These are phyloP conservation scores for Xylariomycetidae sp. DNA, from an alignment of 2,329 filamentous ascomycete species.

Conservation along the genomic window DNA sequence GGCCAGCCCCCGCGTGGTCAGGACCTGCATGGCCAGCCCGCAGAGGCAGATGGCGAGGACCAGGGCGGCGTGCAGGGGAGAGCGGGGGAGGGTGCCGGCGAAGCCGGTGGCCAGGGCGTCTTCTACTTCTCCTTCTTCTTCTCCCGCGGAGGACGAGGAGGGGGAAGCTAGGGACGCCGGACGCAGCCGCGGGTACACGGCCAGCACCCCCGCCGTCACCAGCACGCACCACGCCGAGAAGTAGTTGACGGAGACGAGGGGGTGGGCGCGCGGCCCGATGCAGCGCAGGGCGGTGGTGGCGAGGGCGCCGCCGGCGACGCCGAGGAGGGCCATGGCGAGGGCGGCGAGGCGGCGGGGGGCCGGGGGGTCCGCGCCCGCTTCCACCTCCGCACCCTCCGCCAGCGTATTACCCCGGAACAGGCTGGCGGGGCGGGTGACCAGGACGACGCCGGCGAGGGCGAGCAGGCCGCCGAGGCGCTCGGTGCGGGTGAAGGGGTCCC, in stretches of 20 bases:
- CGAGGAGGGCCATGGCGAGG: slow-evolving; percentile 65
- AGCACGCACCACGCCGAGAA: slow-evolving; percentile 67
- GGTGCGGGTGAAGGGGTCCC: slow-evolving; percentile 70
- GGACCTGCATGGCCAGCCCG: slow-evolving; percentile 80
- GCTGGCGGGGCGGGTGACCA: slow-evolving; percentile 67
- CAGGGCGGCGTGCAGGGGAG: slow-evolving; percentile 55
- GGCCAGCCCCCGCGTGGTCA: slow-evolving; percentile 71
- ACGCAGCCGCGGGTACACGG: slow-evolving; percentile 36
- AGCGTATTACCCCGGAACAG: slow-evolving; percentile 31
- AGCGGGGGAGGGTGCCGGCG: slow-evolving; percentile 34
- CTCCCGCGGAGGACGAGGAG: too few species aligned
- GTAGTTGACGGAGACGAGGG: slow-evolving; percentile 81
- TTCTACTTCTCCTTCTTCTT: too few species aligned
- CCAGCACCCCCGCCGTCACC: slow-evolving; percentile 58
- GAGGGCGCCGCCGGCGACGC: slow-evolving; percentile 68
- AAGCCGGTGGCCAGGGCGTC: slow-evolving; percentile 30
- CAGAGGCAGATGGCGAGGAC: slow-evolving; percentile 63
- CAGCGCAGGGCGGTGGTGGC: slow-evolving; percentile 72
- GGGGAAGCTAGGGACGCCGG: too few species aligned
- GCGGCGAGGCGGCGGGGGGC: slow-evolving; percentile 50
- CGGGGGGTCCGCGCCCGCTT: slow-evolving; percentile 5
- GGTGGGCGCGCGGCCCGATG: slow-evolving; percentile 74
- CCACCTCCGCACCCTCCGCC: slow-evolving; percentile 8
- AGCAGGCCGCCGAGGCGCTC: slow-evolving; percentile 72
- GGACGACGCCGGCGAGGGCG: slow-evolving; percentile 71